A percentile compares a stretch with the other conserved stretches of the same genome.
Conservation (phyloP, 2,329 filamentous ascomycete genomes). For the Cytospora chrysosperma region DNA sequence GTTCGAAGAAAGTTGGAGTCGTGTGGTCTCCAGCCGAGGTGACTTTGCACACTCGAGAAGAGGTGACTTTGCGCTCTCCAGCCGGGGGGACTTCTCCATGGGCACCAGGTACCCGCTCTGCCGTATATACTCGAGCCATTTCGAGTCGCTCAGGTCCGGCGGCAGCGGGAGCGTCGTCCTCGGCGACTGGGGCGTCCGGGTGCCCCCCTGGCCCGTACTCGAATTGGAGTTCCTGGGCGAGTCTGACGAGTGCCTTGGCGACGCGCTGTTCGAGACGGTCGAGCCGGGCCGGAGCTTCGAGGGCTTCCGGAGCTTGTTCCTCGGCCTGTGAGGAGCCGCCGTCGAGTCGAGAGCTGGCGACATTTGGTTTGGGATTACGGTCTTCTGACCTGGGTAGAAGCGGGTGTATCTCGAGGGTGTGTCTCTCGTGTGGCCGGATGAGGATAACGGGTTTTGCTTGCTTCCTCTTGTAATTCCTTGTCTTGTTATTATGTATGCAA, state of each 20-base stretch:
- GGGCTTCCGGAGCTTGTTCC: constrained; percentile 36
- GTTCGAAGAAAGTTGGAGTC: constrained; percentile 8
- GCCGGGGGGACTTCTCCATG: constrained; percentile 25
- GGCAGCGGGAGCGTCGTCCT: constrained; percentile 28
- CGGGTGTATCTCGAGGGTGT: no score
- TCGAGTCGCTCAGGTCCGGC: constrained; percentile 36
- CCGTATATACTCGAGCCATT: constrained; percentile 35
- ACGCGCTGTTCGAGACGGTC: constrained; percentile 6
- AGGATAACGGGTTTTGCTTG: not conserved
- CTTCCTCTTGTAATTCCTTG: not conserved
- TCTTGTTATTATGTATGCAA: not conserved
- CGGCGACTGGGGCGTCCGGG: constrained; percentile 19
- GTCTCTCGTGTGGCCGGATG: not conserved
- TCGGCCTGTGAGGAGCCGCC: constrained; percentile 28
- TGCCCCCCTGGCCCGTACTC: constrained; percentile 16
- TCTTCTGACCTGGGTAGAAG: no score
- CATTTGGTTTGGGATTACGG: constrained; percentile 24
- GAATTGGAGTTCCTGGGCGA: constrained; percentile 22
- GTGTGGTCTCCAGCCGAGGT: not conserved
- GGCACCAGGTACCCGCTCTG: constrained; percentile 29
- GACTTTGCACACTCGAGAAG: no score
- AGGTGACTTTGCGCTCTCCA: not conserved
- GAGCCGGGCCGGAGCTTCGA: constrained; percentile 16
- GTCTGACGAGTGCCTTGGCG: constrained; percentile 27
- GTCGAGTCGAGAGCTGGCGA: constrained; percentile 16